A percentile compares a stretch with the other conserved stretches of the same genome.
phyloP scores from a whole-genome alignment of 2,329 filamentous ascomycete species.

The Didymella glomerata region DNA sequence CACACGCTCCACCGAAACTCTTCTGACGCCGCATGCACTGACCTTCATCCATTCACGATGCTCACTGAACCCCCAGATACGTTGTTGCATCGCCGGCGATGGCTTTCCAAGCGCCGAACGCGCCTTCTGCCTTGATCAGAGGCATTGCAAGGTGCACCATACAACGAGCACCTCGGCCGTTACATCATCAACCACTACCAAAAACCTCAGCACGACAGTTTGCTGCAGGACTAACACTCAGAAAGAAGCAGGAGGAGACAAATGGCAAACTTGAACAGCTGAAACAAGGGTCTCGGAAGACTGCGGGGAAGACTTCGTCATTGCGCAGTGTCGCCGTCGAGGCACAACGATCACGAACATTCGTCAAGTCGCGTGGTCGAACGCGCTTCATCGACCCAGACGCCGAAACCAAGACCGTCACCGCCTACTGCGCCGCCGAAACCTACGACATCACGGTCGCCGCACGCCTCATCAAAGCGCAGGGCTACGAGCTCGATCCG shows the following conservation, averaged over 20 bases:
- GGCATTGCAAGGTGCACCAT: constrained; percentile 10
- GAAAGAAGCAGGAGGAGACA: constrained; percentile 34
- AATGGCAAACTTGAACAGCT: constrained; percentile 20
- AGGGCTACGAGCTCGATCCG: constrained; percentile 70
- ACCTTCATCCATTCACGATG: constrained; percentile 10
- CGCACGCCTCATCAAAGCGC: constrained; percentile 64
- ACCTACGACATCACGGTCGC: constrained; percentile 68
- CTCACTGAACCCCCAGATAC: background rate
- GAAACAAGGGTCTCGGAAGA: constrained; percentile 41
- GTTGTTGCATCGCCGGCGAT: constrained; percentile 13
- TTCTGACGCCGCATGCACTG: constrained; percentile 13
- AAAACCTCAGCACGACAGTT: constrained; percentile 27
- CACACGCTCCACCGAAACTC: constrained; percentile 18
- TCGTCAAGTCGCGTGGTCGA: constrained; percentile 59
- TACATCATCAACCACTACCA: constrained; percentile 12
- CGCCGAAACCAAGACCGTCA: constrained; percentile 62
- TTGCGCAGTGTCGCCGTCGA: constrained; percentile 86
- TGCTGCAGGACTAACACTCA: constrained; percentile 23
- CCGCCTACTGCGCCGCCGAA: constrained; percentile 73
- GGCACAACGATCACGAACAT: constrained; percentile 70
- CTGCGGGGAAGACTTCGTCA: constrained; percentile 61
- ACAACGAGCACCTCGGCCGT: constrained; percentile 18
- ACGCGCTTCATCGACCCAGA: constrained; percentile 57
- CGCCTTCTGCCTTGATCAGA: constrained; percentile 12
- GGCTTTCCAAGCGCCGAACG: constrained; percentile 3